Evolutionary conservation across 257 asterid genomes (phyloP), one percentile per base, ranked within the genome.

Genomic region (Plantago elongata): DNA sequence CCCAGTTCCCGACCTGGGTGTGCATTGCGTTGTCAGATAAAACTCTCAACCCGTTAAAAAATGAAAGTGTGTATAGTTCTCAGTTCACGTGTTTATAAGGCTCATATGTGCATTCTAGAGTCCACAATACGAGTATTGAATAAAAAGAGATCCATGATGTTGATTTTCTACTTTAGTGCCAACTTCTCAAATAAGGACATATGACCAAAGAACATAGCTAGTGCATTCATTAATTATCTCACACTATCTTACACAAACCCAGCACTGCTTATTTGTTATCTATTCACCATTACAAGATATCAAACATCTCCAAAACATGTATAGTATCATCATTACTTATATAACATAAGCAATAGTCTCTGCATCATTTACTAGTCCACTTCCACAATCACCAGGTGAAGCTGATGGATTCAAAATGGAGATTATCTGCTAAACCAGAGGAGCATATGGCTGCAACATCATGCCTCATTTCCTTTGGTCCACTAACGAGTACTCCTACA

Each of bases 381-480:
- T 30, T 16, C 11, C 27, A 17, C 12, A 29, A 50, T 71, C 82
- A 92, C 99, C 99, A 92, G 77, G 81, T 89, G 82, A 92, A 92
- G 88, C 96, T 92, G 75, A 83, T 76, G 69, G 95, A 79, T 71
- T 89, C 89, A 46, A 79, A 92, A 29, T 89, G 81, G 69, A 89
- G 79, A 73, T 89, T 84, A 13, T 79, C 81, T 46, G 87, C 84
- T 54, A 30, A 46, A 17, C 75, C 82, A 75, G 93, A 74, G 37
- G 95, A 77, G 62, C 99, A 92, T 46, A 92, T 81, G 64, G 75
- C 79, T 60, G 99, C 99, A 17, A 89, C 96, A 58, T 92, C 96
- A 60, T 83, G 73, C 72, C 87, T 86, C 95, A 92, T 77, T 51
- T 71, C 74, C 83, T 77, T 86, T 3, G 99, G 97, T 45, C 97